Evolutionary conservation across 2,329 filamentous ascomycete genomes (phyloP), one percentile per base, ranked within the genome.

Genomic region (Magnaporthiopsis incrustans): DNA sequence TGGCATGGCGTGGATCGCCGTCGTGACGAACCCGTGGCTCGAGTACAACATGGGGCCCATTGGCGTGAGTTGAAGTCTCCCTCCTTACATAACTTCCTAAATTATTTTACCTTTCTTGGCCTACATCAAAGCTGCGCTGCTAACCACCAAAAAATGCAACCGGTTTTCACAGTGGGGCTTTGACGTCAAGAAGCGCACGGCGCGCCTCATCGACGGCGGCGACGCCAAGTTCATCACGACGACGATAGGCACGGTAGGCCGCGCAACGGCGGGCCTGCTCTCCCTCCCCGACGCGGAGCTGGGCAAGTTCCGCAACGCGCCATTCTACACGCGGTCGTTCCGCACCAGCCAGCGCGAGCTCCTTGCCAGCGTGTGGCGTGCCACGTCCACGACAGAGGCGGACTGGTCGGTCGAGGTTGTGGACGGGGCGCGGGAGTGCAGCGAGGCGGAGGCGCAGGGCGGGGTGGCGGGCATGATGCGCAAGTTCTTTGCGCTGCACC

Each of bases 281-380:
- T 81, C 72, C 27, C 73, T 86, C 62, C 69, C 69, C 3, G 25
- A 69, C 25, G 57, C 65, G 63, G 30, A 57, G 44, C 63, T 64
- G 33, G 33, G 53, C 7, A 32, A 33, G 35, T 62, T 50, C 38
- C 25, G 56, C 32, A 26, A 65, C 59, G 12, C 18, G 27, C 12
- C 57, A 0, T 70, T 88, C 1, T 84, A 79, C 68, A 68, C 87
- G 14, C 78, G 77, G 10, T 86, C 82, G 66, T 90, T 89, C 74
- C 71, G 75, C 14, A 68, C 86, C 66, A 84, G 74, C 65, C 88
- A 91, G 72, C 78, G 79, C 14, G 87, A 90, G 12, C 89, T 90
- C 77, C 79, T 90, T 63, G 81, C 82, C 56, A 81, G 80, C n/a
- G 73, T 87, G 15, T 79, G 86, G 69, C 81, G 82, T 0, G 86